phyloP scores from a whole-genome alignment of 192 early-diverging fungal species.

The Allomyces javanicus region DNA sequence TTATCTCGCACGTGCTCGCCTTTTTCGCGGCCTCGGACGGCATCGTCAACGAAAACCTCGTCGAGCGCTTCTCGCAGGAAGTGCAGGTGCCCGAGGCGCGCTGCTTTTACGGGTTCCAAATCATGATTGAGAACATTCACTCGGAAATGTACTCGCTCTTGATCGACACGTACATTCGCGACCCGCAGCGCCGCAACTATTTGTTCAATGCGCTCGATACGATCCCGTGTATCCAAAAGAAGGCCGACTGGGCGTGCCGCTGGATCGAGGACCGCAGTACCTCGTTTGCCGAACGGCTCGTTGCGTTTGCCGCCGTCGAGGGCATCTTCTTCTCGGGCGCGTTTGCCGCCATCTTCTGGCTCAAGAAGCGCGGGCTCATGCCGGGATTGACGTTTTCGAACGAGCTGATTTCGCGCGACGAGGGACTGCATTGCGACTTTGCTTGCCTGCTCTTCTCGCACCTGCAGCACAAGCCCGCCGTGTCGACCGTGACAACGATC shows the following conservation, averaged over 20 bases:
- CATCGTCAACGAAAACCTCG: constrained; percentile 89
- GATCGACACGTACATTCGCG: constrained; percentile 90
- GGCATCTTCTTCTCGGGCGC: constrained; percentile 97
- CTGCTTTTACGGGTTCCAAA: constrained; percentile 93
- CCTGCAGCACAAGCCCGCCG: constrained; percentile 49
- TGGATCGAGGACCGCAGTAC: constrained; percentile 69
- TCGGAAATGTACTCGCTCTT: constrained; percentile 85
- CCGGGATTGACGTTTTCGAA: constrained; percentile 94
- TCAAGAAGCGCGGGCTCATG: constrained; percentile 98
- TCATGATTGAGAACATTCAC: constrained; percentile 97
- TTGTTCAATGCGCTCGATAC: constrained; percentile 89
- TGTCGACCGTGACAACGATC: constrained; percentile 43
- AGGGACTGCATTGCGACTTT: constrained; percentile 94
- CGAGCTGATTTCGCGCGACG: constrained; percentile 92
- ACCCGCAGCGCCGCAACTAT: constrained; percentile 54
- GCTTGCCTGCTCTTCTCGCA: constrained; percentile 82
- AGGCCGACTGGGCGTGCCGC: constrained; percentile 91
- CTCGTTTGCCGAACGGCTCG: constrained; percentile 74
- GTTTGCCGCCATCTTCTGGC: constrained; percentile 97
- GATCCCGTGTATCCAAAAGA: constrained; percentile 82
- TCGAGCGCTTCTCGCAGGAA: constrained; percentile 73
- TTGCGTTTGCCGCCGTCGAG: constrained; percentile 94
- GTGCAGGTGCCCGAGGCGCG: constrained; percentile 86
- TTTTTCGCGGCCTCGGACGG: constrained; percentile 93
- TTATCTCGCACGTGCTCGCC: constrained; percentile 78